Conservation (phyloP, 2,329 filamentous ascomycete species). For the Mycosphaerella arachidis region DNA sequence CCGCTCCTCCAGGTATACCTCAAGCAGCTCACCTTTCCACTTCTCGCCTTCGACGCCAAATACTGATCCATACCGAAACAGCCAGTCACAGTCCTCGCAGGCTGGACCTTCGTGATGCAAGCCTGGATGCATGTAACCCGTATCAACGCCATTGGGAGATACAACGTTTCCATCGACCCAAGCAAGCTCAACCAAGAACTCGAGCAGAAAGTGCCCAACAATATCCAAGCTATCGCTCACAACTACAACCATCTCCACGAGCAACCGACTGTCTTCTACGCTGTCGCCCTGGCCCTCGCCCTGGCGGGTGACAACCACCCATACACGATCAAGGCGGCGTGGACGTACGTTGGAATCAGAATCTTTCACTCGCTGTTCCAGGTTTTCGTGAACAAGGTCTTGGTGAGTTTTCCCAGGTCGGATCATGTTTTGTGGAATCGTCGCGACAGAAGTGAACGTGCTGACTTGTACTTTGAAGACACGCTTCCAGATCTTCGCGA, state of each 20-base stretch:
- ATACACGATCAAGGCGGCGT: slow-evolving; percentile 34
- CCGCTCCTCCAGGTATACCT: background rate
- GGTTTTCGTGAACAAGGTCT: slow-evolving; percentile 30
- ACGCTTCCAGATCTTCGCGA: slow-evolving; percentile 4
- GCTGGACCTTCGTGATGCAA: slow-evolving; percentile 40
- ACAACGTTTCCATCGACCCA: slow-evolving; percentile 21
- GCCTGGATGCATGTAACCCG: slow-evolving; percentile 38
- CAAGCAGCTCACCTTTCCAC: background rate
- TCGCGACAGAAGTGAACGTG: background rate
- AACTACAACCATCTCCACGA: slow-evolving; percentile 42
- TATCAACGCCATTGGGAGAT: slow-evolving; percentile 32
- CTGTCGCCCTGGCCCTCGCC: slow-evolving; percentile 31
- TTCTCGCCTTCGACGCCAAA: background rate
- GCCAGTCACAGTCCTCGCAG: slow-evolving; percentile 30
- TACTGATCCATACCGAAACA: background rate
- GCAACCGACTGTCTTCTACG: slow-evolving; percentile 42
- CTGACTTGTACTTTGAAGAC: background rate
- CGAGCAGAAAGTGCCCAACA: slow-evolving; percentile 14
- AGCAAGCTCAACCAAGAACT: slow-evolving; percentile 10
- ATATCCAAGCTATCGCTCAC: slow-evolving; percentile 31
- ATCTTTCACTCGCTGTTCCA: slow-evolving; percentile 38
- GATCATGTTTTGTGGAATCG: too few relatives aligned
- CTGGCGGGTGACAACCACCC: slow-evolving; percentile 19
- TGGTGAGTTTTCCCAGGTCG: background rate
- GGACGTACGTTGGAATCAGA: slow-evolving; percentile 37